Conservation (phyloP, 2,329 filamentous ascomycete genomes). For the Penicillium nordicum region DNA sequence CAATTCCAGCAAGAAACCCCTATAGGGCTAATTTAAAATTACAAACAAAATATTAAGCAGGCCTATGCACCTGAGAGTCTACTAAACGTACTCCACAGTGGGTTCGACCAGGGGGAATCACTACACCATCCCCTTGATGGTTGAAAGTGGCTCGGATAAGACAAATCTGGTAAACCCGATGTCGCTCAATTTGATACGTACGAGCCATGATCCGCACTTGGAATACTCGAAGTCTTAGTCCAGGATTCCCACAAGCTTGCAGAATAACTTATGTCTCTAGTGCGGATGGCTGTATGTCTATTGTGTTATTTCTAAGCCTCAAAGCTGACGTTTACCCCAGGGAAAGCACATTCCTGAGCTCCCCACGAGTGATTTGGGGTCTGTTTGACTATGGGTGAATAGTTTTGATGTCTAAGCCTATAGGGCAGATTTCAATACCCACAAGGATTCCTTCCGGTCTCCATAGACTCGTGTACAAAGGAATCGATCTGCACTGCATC, state of each 20-base stretch:
- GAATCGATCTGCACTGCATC: conserved; percentile 18
- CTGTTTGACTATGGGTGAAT: background rate
- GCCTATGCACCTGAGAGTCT: conserved; percentile 14
- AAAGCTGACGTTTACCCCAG: conserved; percentile 1
- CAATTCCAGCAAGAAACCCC: conserved; percentile 7
- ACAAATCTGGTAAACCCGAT: conserved; percentile 14
- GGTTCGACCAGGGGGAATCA: conserved; percentile 13
- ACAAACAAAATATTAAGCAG: conserved; percentile 13
- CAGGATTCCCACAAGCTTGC: background rate
- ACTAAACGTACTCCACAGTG: conserved; percentile 25
- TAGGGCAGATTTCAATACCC: conserved; percentile 13
- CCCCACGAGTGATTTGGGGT: background rate
- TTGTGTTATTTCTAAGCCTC: background rate
- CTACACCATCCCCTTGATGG: conserved; percentile 15
- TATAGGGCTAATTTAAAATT: conserved; percentile 12
- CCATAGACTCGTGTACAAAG: conserved; percentile 14
- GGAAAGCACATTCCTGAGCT: background rate
- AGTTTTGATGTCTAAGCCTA: background rate
- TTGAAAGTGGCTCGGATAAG: conserved; percentile 13
- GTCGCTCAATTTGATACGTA: conserved; percentile 11
- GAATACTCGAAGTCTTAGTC: background rate
- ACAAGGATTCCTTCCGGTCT: conserved; percentile 7
- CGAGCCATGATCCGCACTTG: conserved; percentile 2
- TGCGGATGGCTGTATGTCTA: background rate
- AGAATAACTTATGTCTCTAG: background rate